A percentile compares a stretch with the other conserved stretches of the same genome.
phyloP scores from a whole-genome alignment of 495 filamentous ascomycete species.

The Articulospora tetracladia region DNA sequence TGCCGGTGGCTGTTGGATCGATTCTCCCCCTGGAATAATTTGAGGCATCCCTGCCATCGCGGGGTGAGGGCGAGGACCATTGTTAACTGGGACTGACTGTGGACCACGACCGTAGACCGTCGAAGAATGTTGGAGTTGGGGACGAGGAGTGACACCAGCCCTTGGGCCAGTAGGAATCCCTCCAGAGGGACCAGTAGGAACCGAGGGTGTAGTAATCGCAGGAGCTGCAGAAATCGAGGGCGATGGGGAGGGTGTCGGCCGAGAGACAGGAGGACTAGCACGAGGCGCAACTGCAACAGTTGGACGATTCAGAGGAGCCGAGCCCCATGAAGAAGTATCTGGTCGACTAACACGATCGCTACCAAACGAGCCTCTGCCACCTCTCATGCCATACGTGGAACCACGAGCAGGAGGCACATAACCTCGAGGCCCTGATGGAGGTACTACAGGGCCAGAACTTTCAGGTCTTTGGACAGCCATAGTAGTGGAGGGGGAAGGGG shows the following conservation, averaged over 20 bases:
- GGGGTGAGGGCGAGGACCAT: slow-evolving; percentile 23
- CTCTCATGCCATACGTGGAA: neutral
- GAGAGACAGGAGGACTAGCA: slow-evolving; percentile 1
- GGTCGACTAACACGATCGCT: slow-evolving; percentile 14
- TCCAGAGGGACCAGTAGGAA: slow-evolving; percentile 14
- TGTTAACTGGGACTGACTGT: neutral
- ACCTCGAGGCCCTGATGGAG: slow-evolving; percentile 26
- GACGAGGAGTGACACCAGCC: slow-evolving; percentile 21
- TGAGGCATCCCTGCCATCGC: slow-evolving; percentile 26
- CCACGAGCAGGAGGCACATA: slow-evolving; percentile 19
- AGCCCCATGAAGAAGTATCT: slow-evolving; percentile 14
- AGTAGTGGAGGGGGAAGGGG: slow-evolving; percentile 6
- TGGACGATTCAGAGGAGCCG: slow-evolving; percentile 13
- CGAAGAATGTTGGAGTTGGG: slow-evolving; percentile 19
- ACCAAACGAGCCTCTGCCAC: slow-evolving; percentile 17
- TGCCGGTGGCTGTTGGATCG: slow-evolving; percentile 22
- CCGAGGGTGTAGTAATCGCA: neutral
- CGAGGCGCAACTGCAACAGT: slow-evolving; percentile 2
- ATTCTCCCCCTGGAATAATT: slow-evolving; percentile 26
- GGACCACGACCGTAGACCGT: slow-evolving; percentile 10
- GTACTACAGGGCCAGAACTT: slow-evolving; percentile 10
- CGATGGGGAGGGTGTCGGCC: slow-evolving; percentile 13
- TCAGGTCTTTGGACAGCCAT: slow-evolving; percentile 11
- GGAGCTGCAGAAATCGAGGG: slow-evolving; percentile 17
- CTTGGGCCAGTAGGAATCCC: slow-evolving; percentile 27